A percentile compares a stretch with the other conserved stretches of the same genome.
Conservation (phyloP, 768 basidiomycete species). For the Boletus eberwhitei region DNA sequence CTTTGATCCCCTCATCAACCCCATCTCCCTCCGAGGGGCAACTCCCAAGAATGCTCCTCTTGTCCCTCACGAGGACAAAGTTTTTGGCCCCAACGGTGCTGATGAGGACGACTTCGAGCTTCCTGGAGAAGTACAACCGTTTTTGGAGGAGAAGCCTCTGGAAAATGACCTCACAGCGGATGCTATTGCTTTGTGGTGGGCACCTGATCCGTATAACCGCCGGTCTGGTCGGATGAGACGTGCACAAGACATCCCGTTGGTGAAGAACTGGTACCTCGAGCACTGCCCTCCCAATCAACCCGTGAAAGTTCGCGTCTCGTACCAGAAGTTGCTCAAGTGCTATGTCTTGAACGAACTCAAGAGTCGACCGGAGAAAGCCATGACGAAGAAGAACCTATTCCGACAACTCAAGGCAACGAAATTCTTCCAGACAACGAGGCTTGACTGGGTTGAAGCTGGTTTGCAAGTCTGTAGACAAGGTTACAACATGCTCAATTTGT, state of each 20-base stretch:
- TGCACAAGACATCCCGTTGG: slow-evolving; percentile 92
- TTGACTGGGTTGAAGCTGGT: slow-evolving; percentile 99
- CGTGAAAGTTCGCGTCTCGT: slow-evolving; percentile 98
- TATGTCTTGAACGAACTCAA: slow-evolving; percentile 94
- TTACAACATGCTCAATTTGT: slow-evolving; percentile 98
- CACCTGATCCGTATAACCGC: slow-evolving; percentile 91
- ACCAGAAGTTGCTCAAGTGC: slow-evolving; percentile 96
- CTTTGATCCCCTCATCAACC: slow-evolving; percentile 98
- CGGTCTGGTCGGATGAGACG: slow-evolving; percentile 90
- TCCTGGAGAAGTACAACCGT: slow-evolving; percentile 73
- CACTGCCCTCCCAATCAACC: slow-evolving; percentile 96
- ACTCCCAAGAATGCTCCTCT: slow-evolving; percentile 78
- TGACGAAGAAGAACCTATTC: slow-evolving; percentile 98
- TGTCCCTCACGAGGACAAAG: slow-evolving; percentile 84
- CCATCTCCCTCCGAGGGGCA: slow-evolving; percentile 87
- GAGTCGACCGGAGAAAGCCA: slow-evolving; percentile 87
- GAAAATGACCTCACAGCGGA: slow-evolving; percentile 94
- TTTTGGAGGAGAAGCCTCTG: slow-evolving; percentile 72
- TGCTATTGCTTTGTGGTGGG: slow-evolving; percentile 98
- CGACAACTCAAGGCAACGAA: slow-evolving; percentile 96
- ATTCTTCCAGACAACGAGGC: slow-evolving; percentile 97
- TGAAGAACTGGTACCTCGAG: slow-evolving; percentile 98
- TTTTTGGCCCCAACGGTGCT: slow-evolving; percentile 84
- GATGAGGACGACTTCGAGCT: slow-evolving; percentile 89
- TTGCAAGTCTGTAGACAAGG: slow-evolving; percentile 98